These are phyloP conservation scores for Cryptosporidium tyzzeri DNA, from an alignment of 169 alveolate genomes.

Conservation along the genomic window DNA sequence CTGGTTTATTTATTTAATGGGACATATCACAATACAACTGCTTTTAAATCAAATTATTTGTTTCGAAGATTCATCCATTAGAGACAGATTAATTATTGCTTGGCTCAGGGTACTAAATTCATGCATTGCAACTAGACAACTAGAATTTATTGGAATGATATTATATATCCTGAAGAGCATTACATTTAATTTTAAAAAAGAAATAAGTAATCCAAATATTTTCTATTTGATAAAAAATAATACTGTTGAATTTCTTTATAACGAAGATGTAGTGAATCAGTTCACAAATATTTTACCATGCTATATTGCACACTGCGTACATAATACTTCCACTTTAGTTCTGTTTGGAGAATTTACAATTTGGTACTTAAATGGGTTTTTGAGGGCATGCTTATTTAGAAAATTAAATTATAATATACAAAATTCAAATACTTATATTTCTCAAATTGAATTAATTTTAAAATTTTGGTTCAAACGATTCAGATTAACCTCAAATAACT, in stretches of 20 bases:
- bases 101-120: slow-evolving; percentile 32
- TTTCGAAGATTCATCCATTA: slow-evolving; percentile 3
- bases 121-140: background rate
- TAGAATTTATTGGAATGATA: slow-evolving; percentile 8
- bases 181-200: slow-evolving; percentile 11
- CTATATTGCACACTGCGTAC: background rate
- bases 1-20: slow-evolving; percentile 14
- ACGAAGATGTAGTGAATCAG: background rate
- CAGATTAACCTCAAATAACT: slow-evolving; percentile 6
- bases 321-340: background rate
- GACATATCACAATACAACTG: slow-evolving; percentile 22
- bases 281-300: background rate
- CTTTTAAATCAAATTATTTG: background rate
- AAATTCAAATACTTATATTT: background rate
- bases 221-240: slow-evolving; percentile 7
- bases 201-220: background rate
- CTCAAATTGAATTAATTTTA: slow-evolving; percentile 30
- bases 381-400: background rate
- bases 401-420: background rate
- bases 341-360: slow-evolving; percentile 42
- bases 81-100: slow-evolving; percentile 32
- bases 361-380: slow-evolving; percentile 61
- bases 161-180: background rate
- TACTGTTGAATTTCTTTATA: slow-evolving; percentile 20
- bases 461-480: slow-evolving; percentile 16